phyloP scores from a whole-genome alignment of 805 yeast species.

The Hanseniaspora clermontiae region DNA sequence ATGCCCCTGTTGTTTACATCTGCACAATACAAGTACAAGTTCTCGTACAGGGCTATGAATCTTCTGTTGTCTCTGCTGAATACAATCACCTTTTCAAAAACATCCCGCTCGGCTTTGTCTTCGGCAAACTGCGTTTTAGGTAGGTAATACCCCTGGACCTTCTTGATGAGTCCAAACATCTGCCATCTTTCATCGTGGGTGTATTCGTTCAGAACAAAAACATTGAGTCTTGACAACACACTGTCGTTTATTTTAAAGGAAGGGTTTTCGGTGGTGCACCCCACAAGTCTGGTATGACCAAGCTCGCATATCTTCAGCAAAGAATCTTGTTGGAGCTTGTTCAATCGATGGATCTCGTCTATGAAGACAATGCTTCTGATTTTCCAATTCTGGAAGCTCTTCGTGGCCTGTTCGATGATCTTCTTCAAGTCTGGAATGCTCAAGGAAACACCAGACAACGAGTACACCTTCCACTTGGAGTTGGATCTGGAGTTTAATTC shows the following conservation, averaged over 20 bases:
- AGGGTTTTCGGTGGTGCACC: slow-evolving; percentile 98
- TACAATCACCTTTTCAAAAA: slow-evolving; percentile 55
- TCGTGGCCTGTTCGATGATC: slow-evolving; percentile 36
- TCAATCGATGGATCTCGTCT: slow-evolving; percentile 87
- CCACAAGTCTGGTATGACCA: slow-evolving; percentile 70
- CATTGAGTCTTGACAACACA: slow-evolving; percentile 68
- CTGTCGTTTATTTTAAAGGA: slow-evolving; percentile 72
- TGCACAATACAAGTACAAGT: slow-evolving; percentile 38
- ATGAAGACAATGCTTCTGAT: slow-evolving; percentile 60
- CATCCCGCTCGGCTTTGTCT: slow-evolving; percentile 39
- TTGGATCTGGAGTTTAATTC: slow-evolving; percentile 31
- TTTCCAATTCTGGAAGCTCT: slow-evolving; percentile 29
- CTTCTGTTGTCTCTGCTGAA: slow-evolving; percentile 84
- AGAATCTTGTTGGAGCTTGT: slow-evolving; percentile 76
- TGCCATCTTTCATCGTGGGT: slow-evolving; percentile 15
- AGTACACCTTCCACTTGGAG: not conserved
- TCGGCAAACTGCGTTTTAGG: slow-evolving; percentile 45
- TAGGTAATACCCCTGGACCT: slow-evolving; percentile 28
- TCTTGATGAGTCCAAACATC: slow-evolving; percentile 34
- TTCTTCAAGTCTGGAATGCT: slow-evolving; percentile 45
- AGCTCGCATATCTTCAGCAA: slow-evolving; percentile 72
- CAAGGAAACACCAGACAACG: not conserved
- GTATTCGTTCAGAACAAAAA: slow-evolving; percentile 54
- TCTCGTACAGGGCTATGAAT: slow-evolving; percentile 64
- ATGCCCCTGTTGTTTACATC: slow-evolving; percentile 20